Conservation (phyloP, 768 basidiomycete genomes). For the Rossbeevera mucosa region DNA sequence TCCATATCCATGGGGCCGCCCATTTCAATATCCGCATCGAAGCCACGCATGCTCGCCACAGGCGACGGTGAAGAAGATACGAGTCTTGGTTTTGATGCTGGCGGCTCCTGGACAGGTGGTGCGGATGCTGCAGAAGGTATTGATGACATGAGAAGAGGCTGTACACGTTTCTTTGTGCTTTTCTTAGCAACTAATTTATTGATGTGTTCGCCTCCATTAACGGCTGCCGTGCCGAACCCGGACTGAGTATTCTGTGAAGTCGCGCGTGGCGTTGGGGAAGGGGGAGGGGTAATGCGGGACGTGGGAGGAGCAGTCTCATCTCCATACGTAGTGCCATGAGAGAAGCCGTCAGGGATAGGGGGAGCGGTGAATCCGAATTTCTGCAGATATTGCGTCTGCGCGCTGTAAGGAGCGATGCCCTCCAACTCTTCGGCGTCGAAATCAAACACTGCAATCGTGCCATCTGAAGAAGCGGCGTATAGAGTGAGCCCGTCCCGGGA, state of each 20-base stretch:
- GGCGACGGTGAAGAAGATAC: constrained; percentile 40
- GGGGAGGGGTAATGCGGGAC: constrained; percentile 44
- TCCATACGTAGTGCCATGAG: constrained; percentile 40
- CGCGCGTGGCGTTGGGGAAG: constrained; percentile 38
- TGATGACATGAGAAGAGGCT: constrained; percentile 38
- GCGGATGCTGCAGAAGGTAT: constrained; percentile 35
- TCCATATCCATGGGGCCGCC: constrained; percentile 49
- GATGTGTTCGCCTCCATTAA: constrained; percentile 53
- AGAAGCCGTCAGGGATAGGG: constrained; percentile 66
- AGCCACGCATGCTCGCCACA: constrained; percentile 46
- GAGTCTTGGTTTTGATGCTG: constrained; percentile 24
- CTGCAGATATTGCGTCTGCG: constrained; percentile 74
- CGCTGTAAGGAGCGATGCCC: constrained; percentile 68
- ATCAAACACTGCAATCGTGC: constrained; percentile 83
- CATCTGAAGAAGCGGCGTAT: constrained; percentile 94
- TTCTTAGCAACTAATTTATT: constrained; percentile 76
- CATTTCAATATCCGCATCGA: constrained; percentile 39
- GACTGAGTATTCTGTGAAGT: constrained; percentile 32
- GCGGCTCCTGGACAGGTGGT: constrained; percentile 12
- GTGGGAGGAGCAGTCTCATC: constrained; percentile 19
- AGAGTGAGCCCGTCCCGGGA: constrained; percentile 88
- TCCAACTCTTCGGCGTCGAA: constrained; percentile 80
- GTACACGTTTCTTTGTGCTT: constrained; percentile 63
- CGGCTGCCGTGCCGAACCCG: constrained; percentile 38
- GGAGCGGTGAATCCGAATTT: constrained; percentile 75